Evolutionary conservation across 2,329 filamentous ascomycete species (phyloP).

Genomic region (Fusarium gaditjirri): DNA sequence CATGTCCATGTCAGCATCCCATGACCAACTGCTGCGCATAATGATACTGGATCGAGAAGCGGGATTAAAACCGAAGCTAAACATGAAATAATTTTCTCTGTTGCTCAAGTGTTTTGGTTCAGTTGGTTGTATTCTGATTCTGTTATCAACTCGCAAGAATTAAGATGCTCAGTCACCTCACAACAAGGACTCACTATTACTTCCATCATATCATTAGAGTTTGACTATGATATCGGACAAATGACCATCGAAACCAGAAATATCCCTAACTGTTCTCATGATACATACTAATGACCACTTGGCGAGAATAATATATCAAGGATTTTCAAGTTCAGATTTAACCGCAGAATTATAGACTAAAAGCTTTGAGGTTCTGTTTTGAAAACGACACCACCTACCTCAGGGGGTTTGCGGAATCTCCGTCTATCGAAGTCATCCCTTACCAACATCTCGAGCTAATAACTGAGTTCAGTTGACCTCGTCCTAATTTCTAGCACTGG

Average conservation of each 20-base stretch:
- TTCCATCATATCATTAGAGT: background rate
- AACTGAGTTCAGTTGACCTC: too few relatives aligned
- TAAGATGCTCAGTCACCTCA: background rate
- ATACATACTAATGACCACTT: too few relatives aligned
- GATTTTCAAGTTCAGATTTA: too few relatives aligned
- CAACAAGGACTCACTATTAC: background rate
- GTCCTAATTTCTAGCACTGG: too few relatives aligned
- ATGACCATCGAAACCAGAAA: too few relatives aligned
- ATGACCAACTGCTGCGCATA: slow-evolving; percentile 42
- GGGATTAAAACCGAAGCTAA: slow-evolving; percentile 33
- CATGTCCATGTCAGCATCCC: slow-evolving; percentile 41
- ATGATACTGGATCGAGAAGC: slow-evolving; percentile 45
- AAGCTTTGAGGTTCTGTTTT: too few relatives aligned
- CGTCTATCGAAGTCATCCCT: background rate
- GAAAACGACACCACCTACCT: too few relatives aligned
- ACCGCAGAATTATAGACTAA: too few relatives aligned
- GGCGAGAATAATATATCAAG: too few relatives aligned
- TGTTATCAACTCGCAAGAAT: background rate
- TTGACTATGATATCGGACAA: too few relatives aligned
- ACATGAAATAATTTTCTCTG: slow-evolving; percentile 1
- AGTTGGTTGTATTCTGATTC: background rate
- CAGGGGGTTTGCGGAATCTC: background rate
- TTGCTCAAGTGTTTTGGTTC: background rate
- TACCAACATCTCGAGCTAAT: too few relatives aligned
- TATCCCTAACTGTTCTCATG: too few relatives aligned